Evolutionary conservation across 225 moss, liverwort and hornwort genomes (phyloP).

Genomic region (Bryum argenteum): DNA sequence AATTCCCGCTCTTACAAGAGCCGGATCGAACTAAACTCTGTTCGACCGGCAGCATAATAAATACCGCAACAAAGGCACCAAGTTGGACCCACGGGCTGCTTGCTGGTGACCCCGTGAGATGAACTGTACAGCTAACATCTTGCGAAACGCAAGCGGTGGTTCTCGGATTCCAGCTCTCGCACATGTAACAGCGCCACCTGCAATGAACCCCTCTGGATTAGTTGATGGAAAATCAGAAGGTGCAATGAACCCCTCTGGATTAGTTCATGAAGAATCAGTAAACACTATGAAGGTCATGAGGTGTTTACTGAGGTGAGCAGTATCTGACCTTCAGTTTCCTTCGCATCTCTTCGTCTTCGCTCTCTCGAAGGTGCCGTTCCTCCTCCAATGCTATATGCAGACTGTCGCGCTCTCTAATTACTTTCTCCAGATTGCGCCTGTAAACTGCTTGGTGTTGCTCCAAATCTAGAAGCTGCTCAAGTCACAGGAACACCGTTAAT

Average conservation of each 20-base stretch:
- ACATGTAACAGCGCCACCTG: conserved; percentile 46
- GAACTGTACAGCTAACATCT: conserved; percentile 39
- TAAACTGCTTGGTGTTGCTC: conserved; percentile 50
- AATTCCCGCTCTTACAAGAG: conserved; percentile 24
- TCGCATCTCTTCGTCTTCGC: conserved; percentile 50
- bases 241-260: conserved; percentile 12
- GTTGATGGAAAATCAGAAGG: neutral
- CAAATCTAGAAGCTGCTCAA: conserved; percentile 47
- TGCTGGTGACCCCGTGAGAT: conserved; percentile 24
- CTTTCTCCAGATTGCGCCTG: conserved; percentile 51
- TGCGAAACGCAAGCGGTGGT: conserved; percentile 44
- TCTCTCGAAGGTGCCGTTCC: conserved; percentile 45
- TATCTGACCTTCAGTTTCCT: conserved; percentile 42
- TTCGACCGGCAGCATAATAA: conserved; percentile 11
- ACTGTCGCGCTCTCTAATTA: conserved; percentile 44
- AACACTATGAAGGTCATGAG: neutral
- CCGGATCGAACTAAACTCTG: conserved; percentile 22
- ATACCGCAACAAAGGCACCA: conserved; percentile 15
- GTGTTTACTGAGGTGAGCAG: too few relatives aligned
- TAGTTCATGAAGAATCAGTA: neutral
- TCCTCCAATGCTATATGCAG: conserved; percentile 48
- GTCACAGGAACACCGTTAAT: neutral
- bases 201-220: neutral
- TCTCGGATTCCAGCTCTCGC: conserved; percentile 50
- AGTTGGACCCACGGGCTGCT: conserved; percentile 7